Conservation (phyloP, 2,329 filamentous ascomycete genomes). For the Talaromyces sp. region DNA sequence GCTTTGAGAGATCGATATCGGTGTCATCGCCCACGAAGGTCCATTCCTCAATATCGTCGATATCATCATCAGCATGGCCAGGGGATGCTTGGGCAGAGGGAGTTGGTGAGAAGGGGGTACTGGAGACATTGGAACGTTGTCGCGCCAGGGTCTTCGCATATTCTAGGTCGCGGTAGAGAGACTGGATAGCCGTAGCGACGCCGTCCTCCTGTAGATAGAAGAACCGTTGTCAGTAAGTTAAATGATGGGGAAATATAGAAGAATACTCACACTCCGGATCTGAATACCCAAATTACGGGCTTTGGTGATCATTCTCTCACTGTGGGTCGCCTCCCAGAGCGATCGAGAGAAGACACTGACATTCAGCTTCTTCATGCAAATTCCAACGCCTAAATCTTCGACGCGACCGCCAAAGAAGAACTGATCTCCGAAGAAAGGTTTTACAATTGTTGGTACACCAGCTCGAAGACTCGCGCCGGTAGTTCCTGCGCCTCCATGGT, state of each 20-base stretch:
- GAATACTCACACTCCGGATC: conserved; percentile 74
- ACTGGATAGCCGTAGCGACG: conserved; percentile 86
- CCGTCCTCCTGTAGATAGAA: conserved; percentile 71
- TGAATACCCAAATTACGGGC: conserved; percentile 79
- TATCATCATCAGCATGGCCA: conserved; percentile 51
- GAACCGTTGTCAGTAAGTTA: background rate
- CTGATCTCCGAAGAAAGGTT: conserved; percentile 97
- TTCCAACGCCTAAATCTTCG: conserved; percentile 89
- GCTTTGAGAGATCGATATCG: conserved; percentile 48
- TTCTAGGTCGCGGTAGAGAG: conserved; percentile 91
- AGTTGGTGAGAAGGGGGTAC: conserved; percentile 38
- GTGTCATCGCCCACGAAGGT: conserved; percentile 76
- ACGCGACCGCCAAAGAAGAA: conserved; percentile 92
- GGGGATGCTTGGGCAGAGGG: conserved; percentile 39
- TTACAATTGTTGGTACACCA: conserved; percentile 89
- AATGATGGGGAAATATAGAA: background rate
- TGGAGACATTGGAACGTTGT: conserved; percentile 49
- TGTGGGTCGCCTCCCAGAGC: conserved; percentile 88
- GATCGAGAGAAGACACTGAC: conserved; percentile 82
- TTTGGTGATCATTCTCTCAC: conserved; percentile 87
- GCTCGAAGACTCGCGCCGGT: conserved; percentile 90
- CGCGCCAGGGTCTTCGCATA: conserved; percentile 85
- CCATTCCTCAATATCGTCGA: conserved; percentile 80
- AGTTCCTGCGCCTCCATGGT: conserved; percentile 93
- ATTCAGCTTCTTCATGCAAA: conserved; percentile 86